A percentile compares a stretch with the other conserved stretches of the same genome.
These are phyloP conservation scores for Setomelanomma holmii DNA, from an alignment of 2,329 filamentous ascomycete species.

Conservation along the genomic window DNA sequence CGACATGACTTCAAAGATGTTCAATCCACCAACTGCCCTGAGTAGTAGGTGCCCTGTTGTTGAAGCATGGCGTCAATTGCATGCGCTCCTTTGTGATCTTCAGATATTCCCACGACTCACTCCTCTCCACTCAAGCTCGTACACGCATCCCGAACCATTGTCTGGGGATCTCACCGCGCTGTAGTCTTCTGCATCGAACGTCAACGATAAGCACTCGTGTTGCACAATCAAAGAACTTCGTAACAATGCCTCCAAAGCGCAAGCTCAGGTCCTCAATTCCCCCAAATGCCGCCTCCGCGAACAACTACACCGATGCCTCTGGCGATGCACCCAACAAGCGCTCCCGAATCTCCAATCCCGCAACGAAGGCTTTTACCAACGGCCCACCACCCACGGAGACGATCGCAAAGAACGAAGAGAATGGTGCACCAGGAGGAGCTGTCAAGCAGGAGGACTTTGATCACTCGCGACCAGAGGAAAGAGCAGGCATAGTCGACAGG, in stretches of 20 bases:
- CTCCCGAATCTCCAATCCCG: conserved; percentile 40
- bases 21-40: too few species aligned
- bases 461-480: conserved; percentile 47
- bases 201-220: neutral
- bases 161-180: neutral
- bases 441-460: conserved; percentile 34
- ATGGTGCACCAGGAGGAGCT: conserved; percentile 22
- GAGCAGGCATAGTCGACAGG: conserved; percentile 52
- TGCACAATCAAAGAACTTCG: neutral
- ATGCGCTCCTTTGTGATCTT: too few species aligned
- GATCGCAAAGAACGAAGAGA: conserved; percentile 21
- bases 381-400: conserved; percentile 5
- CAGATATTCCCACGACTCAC: too few species aligned
- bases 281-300: conserved; percentile 36
- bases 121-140: neutral
- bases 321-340: conserved; percentile 48
- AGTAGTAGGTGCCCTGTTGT: too few species aligned
- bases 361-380: conserved; percentile 33
- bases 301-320: conserved; percentile 42
- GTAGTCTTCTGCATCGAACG: neutral
- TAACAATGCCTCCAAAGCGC: conserved; percentile 28
- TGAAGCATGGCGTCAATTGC: too few species aligned
- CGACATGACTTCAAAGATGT: neutral
- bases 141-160: neutral
- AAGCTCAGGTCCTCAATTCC: conserved; percentile 34